Evolutionary conservation across 768 basidiomycete species (phyloP), one percentile per base, ranked within the genome.

Genomic region (Suillus subaureus): DNA sequence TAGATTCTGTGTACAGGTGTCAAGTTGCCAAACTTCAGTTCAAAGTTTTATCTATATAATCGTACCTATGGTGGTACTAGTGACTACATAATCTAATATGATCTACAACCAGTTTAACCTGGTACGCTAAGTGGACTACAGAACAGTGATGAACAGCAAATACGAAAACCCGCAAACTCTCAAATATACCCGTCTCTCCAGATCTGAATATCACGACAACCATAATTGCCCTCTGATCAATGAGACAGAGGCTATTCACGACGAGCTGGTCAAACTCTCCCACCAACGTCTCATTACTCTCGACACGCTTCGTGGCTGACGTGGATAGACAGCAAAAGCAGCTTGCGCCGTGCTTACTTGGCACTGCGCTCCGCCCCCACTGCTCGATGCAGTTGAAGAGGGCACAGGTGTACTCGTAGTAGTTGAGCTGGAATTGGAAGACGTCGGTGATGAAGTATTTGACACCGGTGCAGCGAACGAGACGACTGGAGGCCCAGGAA

Each of bases 401-500:
- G 69, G 43, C 3, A 67, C 37, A 0, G 28, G 39, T 42, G 40
- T 31, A n/a, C 58, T 18, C 13, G 60, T 57, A 47, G 61, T 66
- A n/a, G 68, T 58, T 2, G 71, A 66, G 9, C 70, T 61, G 2
- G 73, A 33, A 63, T 70, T 52, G 4, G 73, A 67, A 9, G 71
- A 57, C 1, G 68, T 60, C 31, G 66, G 33, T 9, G 68, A 68
- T 7, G 58, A 54, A 16, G 61, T 33, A 23, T 68, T 64, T 35
- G 66, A 67, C 21, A n/a, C 56, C 4, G 37, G 3, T 13, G 68
- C 52, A 60, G 81, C 74, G 61, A 86, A 80, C 23, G 78, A 65
- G 6, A 84, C 85, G 28, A 87, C 70, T 7, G 77, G 65, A 26
- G 86, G 87, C 0, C 87, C 87, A 5, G 87, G 86, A 73, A 86